These are phyloP conservation scores for Tylopilus rubrobrunneus DNA, from an alignment of 768 basidiomycete genomes.

Conservation along the genomic window DNA sequence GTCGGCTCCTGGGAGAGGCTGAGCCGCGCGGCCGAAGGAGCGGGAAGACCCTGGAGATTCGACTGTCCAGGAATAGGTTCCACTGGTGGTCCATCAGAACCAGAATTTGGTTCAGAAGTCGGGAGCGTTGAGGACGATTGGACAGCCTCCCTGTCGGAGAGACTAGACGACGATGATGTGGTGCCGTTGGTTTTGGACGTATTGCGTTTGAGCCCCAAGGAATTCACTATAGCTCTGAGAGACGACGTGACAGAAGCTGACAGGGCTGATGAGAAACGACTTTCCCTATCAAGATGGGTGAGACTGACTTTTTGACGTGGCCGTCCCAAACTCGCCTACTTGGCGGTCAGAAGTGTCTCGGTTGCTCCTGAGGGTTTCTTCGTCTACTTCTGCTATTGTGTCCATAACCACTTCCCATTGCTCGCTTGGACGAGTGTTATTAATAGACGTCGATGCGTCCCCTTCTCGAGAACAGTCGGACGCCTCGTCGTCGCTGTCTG, in stretches of 20 bases:
- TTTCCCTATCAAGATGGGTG: not conserved
- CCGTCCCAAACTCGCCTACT: slow-evolving; percentile 72
- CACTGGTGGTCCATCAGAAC: slow-evolving; percentile 22
- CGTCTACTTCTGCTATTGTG: slow-evolving; percentile 65
- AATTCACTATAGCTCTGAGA: slow-evolving; percentile 71
- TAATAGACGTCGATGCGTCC: slow-evolving; percentile 4
- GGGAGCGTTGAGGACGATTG: slow-evolving; percentile 28
- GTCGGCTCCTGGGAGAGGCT: slow-evolving; percentile 49
- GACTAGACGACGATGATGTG: slow-evolving; percentile 30
- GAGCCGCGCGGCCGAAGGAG: slow-evolving; percentile 55
- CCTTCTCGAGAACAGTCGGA: slow-evolving; percentile 21
- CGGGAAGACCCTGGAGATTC: slow-evolving; percentile 56
- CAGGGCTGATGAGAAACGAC: slow-evolving; percentile 5
- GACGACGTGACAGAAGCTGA: slow-evolving; percentile 68
- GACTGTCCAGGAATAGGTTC: slow-evolving; percentile 59
- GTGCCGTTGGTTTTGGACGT: slow-evolving; percentile 9
- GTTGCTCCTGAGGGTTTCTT: slow-evolving; percentile 39
- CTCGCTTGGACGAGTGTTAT: slow-evolving; percentile 58
- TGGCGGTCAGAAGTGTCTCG: slow-evolving; percentile 36
- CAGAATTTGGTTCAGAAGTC: slow-evolving; percentile 23
- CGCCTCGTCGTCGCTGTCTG: slow-evolving; percentile 31
- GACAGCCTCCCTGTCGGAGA: slow-evolving; percentile 17
- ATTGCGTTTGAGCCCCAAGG: slow-evolving; percentile 64
- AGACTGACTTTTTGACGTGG: slow-evolving; percentile 56
- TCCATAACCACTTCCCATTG: slow-evolving; percentile 90